Conservation (phyloP, 1,284 basidiomycete species). For the Pascua guehoae region DNA sequence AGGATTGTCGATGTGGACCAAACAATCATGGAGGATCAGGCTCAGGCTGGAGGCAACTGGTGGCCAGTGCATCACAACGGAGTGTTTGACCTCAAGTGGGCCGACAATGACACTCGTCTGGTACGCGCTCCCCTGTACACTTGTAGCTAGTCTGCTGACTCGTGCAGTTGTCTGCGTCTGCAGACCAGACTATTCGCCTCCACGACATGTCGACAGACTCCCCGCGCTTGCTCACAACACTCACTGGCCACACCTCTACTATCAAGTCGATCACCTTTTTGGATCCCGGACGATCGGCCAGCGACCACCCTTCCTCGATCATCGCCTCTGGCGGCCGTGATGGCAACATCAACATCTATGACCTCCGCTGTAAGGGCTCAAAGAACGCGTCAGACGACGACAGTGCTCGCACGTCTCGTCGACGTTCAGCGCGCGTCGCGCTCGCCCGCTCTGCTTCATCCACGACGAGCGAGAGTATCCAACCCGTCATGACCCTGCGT, state of each 20-base stretch:
- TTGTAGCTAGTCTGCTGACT: not conserved
- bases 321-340: conserved; percentile 46
- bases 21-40: conserved; percentile 15
- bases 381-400: not conserved
- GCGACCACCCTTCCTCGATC: conserved; percentile 19
- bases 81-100: conserved; percentile 76
- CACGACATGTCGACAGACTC: conserved; percentile 32
- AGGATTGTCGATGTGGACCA: conserved; percentile 40
- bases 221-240: conserved; percentile 28
- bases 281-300: conserved; percentile 27
- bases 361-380: conserved; percentile 39
- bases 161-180: conserved; percentile 44
- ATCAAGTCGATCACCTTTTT: conserved; percentile 43
- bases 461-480: not conserved
- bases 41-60: conserved; percentile 32
- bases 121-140: conserved; percentile 25
- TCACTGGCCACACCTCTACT: conserved; percentile 45
- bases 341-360: conserved; percentile 49
- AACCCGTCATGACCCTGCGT: conserved; percentile 12
- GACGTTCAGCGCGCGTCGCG: not conserved
- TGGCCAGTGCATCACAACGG: conserved; percentile 66
- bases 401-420: conserved; percentile 3
- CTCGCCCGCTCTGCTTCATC: not conserved
- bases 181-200: conserved; percentile 40
- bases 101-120: conserved; percentile 56